Evolutionary conservation across 1,139 yeast genomes (phyloP), one percentile per base, ranked within the genome.

Genomic region (Chernovozyma sophiae-reginae): DNA sequence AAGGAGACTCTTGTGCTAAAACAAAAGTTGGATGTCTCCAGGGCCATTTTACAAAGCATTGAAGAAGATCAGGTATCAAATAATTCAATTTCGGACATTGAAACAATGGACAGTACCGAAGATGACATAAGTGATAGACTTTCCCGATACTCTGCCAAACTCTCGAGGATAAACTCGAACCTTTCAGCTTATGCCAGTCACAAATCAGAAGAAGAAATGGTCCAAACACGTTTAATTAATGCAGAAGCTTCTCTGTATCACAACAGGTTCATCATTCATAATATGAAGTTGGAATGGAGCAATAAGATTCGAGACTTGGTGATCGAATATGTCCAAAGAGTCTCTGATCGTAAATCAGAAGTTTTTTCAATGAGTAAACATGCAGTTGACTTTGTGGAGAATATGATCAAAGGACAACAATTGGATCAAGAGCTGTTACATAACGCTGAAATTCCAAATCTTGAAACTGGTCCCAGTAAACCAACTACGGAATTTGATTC

Each of bases 231-330:
- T 18, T 30, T 37, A 16, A 28, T 37, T 19, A 37, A 37, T 15
- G 17, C 25, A 14, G 38, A 32, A 25, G 40, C 40, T 8, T 6
- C 26, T 3, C 33, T 50, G 13, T 87, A 80, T 60, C 82, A 80
- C 45, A 90, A 92, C 53, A 66, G 94, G 37, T 90, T 85, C 53
- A 79, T 84, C 43, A 68, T 90, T 24, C 95, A 89, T 51, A 81
- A 84, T 46, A 71, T 89, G 55, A 77, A 80, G 48, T 55, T 89
- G 51, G 83, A 79, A 46, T 89, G 97, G 96, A 81, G 84, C 53
- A 82, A 84, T 43, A 56, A 65, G 6, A 68, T 82, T 11, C 68
- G 95, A 36, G 77, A 85, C 46, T 69, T 76, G 25, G 64, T 87
- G 37, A 68, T 74, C 46, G 71, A 77, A 29, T 86, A 86, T 50